These are phyloP conservation scores for Biancaea sappan DNA, from an alignment of 306 rosid genomes.

Conservation along the genomic window DNA sequence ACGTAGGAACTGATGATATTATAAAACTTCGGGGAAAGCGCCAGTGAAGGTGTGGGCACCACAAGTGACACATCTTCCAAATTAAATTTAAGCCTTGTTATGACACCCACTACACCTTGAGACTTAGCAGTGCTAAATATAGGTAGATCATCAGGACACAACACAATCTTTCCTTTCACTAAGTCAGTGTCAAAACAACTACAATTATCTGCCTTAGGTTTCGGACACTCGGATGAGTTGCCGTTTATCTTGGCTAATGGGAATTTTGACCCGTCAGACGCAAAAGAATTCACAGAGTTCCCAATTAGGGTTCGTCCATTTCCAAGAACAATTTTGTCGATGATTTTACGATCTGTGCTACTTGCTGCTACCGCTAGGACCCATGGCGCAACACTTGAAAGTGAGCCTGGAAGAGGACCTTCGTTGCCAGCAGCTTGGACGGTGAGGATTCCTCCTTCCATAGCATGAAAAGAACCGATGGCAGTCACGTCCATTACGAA, in stretches of 20 bases:
- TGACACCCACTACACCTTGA: slow-evolving; percentile 32
- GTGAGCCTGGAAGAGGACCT: slow-evolving; percentile 15
- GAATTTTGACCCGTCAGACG: slow-evolving; percentile 16
- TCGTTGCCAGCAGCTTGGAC: slow-evolving; percentile 44
- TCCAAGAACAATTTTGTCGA: slow-evolving; percentile 42
- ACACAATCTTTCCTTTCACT: slow-evolving; percentile 48
- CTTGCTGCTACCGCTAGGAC: slow-evolving; percentile 50
- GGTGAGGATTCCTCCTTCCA: slow-evolving; percentile 47
- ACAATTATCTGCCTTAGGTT: too few species aligned
- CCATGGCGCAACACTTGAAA: slow-evolving; percentile 48
- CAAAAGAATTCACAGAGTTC: slow-evolving; percentile 32
- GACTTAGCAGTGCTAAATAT: not conserved
- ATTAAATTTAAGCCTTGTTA: not conserved
- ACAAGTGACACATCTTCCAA: not conserved
- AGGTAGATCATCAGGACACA: not conserved
- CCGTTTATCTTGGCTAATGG: slow-evolving; percentile 6
- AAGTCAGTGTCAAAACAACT: too few species aligned
- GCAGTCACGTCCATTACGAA: not conserved
- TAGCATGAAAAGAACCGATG: slow-evolving; percentile 53
- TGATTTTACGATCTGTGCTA: slow-evolving; percentile 34
- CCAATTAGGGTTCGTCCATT: slow-evolving; percentile 40
- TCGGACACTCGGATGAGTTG: not conserved
- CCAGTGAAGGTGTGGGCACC: slow-evolving; percentile 11
- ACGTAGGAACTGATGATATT: not conserved
- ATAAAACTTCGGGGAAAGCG: not conserved